Conservation (phyloP, 331 rosid species). For the Spiraea crenata region DNA sequence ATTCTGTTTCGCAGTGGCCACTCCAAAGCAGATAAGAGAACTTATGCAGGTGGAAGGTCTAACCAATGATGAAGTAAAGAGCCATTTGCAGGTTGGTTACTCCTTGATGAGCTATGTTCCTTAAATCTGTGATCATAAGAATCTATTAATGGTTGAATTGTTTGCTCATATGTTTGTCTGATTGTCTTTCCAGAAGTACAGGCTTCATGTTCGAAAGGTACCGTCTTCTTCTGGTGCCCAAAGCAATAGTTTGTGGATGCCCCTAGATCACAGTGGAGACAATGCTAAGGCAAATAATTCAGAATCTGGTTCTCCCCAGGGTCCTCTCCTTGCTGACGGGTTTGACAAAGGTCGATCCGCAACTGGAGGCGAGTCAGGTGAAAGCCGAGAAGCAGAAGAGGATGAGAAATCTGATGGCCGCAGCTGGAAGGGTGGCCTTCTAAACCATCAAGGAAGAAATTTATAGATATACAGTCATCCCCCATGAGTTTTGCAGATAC, state of each 20-base stretch:
- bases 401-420: slow-evolving; percentile 78
- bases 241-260: slow-evolving; percentile 40
- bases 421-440: slow-evolving; percentile 54
- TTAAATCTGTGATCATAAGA: neutral
- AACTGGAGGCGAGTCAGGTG: slow-evolving; percentile 29
- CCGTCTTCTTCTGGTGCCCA: slow-evolving; percentile 40
- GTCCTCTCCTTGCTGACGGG: slow-evolving; percentile 52
- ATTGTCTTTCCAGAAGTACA: slow-evolving; percentile 63
- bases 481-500: slow-evolving; percentile 49
- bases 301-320: slow-evolving; percentile 68
- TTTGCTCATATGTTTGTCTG: neutral
- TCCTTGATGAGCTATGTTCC: neutral
- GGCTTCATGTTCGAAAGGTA: slow-evolving; percentile 71
- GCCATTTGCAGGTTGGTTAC: slow-evolving; percentile 76
- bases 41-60: slow-evolving; percentile 82
- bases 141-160: neutral
- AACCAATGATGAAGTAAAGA: slow-evolving; percentile 94
- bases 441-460: slow-evolving; percentile 39
- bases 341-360: slow-evolving; percentile 56
- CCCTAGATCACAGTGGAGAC: slow-evolving; percentile 43
- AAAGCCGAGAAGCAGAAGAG: slow-evolving; percentile 62
- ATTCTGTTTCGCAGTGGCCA: slow-evolving; percentile 58
- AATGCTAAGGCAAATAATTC: slow-evolving; percentile 37
- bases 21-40: slow-evolving; percentile 92
- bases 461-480: slow-evolving; percentile 21